Evolutionary conservation across 805 yeast genomes (phyloP).

Genomic region (Saturnispora saitoi): DNA sequence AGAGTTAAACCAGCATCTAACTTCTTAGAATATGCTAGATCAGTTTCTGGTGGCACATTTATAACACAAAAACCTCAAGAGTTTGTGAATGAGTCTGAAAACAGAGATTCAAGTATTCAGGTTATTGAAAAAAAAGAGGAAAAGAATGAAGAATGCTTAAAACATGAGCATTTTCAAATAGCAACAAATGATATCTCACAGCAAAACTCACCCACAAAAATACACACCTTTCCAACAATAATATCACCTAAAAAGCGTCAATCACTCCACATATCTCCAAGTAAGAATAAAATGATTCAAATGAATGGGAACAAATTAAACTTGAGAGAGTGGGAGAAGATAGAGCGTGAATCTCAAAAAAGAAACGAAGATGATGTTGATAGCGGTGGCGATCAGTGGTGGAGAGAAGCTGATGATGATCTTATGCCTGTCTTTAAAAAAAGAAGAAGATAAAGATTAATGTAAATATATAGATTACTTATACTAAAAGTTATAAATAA

Average conservation of each 20-base stretch:
- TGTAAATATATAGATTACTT: no score
- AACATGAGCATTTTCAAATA: neutral
- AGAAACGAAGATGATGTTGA: neutral
- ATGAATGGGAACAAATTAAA: slow-evolving; percentile 3
- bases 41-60: slow-evolving; percentile 17
- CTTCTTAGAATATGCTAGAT: slow-evolving; percentile 18
- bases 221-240: neutral
- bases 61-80: slow-evolving; percentile 10
- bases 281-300: neutral
- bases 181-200: slow-evolving; percentile 5
- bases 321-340: slow-evolving; percentile 4
- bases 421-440: slow-evolving; percentile 3
- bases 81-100: neutral
- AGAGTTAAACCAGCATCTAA: slow-evolving; percentile 17
- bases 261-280: neutral
- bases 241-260: slow-evolving; percentile 1
- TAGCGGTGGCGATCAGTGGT: neutral
- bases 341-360: neutral
- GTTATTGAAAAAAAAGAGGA: neutral
- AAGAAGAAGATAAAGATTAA: neutral
- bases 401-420: slow-evolving; percentile 4
- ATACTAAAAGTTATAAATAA: no score
- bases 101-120: neutral
- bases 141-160: neutral
- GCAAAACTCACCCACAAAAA: slow-evolving; percentile 7